Evolutionary conservation across 768 basidiomycete genomes (phyloP).

Genomic region (Tulasnella sp.): DNA sequence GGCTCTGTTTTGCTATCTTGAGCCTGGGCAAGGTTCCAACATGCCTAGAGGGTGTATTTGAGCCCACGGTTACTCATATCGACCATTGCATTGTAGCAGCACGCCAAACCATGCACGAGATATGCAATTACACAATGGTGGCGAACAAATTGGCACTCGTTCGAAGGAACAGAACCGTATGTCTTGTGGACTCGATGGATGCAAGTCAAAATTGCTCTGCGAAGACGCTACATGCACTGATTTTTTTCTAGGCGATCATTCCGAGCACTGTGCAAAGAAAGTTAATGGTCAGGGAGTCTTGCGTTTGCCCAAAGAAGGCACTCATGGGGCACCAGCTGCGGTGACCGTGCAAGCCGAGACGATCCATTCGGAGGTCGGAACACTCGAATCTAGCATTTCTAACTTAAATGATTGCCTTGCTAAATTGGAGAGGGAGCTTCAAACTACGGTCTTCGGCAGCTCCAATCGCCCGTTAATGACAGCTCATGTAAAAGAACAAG

Average conservation of each 20-base stretch:
- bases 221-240: background rate
- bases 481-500: background rate
- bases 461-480: background rate
- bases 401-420: background rate
- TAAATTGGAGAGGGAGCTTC: background rate
- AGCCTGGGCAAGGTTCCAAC: too few relatives aligned
- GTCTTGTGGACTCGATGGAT: background rate
- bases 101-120: too few relatives aligned
- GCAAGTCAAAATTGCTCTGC: background rate
- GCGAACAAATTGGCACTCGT: too few relatives aligned
- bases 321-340: background rate
- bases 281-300: too few relatives aligned
- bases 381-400: background rate
- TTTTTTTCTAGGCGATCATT: background rate
- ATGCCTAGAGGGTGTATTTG: too few relatives aligned
- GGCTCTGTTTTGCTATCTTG: background rate
- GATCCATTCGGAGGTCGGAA: background rate
- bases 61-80: too few relatives aligned
- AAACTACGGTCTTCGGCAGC: background rate
- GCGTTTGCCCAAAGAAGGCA: too few relatives aligned
- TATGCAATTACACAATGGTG: too few relatives aligned
- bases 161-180: background rate
- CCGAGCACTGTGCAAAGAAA: background rate
- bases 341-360: background rate
- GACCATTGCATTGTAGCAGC: too few relatives aligned